A percentile compares a stretch with the other conserved stretches of the same genome.
Evolutionary conservation across 257 asterid species (phyloP).

Genomic region (Ocimum tenuiflorum): DNA sequence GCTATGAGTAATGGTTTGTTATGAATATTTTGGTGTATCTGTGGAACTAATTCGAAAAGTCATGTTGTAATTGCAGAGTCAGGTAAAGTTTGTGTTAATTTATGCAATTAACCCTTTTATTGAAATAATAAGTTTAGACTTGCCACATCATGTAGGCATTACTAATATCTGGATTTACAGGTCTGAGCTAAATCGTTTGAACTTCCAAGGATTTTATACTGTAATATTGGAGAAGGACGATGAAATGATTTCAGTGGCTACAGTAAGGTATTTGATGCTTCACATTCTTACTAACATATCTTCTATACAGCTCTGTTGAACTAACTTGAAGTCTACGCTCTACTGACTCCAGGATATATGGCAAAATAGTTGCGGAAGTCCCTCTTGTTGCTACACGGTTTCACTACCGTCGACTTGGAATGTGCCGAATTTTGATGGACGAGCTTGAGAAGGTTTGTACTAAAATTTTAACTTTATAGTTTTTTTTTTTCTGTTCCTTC

Average conservation of each 20-base stretch:
- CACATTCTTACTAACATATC: background rate
- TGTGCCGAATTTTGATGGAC: slow-evolving; percentile 81
- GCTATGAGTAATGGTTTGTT: too few species aligned
- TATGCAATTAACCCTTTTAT: too few species aligned
- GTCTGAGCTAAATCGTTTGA: slow-evolving; percentile 73
- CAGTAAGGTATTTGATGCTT: slow-evolving; percentile 51
- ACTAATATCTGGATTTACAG: slow-evolving; percentile 33
- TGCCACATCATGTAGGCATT: background rate
- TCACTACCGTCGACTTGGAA: slow-evolving; percentile 79
- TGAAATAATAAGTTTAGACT: background rate
- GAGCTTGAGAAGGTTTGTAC: slow-evolving; percentile 75
- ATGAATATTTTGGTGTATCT: too few species aligned
- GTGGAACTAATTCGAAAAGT: too few species aligned
- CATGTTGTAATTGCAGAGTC: too few species aligned
- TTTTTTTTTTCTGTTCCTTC: background rate
- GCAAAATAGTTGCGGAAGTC: slow-evolving; percentile 78
- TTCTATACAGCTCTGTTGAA: background rate
- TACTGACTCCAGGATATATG: slow-evolving; percentile 55
- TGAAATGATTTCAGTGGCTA: slow-evolving; percentile 65
- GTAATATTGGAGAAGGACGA: slow-evolving; percentile 66
- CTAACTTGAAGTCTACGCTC: slow-evolving; percentile 4
- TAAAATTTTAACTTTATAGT: background rate
- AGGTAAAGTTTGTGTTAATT: too few species aligned
- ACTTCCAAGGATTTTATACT: slow-evolving; percentile 78
- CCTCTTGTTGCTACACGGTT: slow-evolving; percentile 86